Percentiles rank a stretch among this genome's conserved stretches.
phyloP scores from a whole-genome alignment of 2,329 filamentous ascomycete species.

The Colletotrichum scovillei region DNA sequence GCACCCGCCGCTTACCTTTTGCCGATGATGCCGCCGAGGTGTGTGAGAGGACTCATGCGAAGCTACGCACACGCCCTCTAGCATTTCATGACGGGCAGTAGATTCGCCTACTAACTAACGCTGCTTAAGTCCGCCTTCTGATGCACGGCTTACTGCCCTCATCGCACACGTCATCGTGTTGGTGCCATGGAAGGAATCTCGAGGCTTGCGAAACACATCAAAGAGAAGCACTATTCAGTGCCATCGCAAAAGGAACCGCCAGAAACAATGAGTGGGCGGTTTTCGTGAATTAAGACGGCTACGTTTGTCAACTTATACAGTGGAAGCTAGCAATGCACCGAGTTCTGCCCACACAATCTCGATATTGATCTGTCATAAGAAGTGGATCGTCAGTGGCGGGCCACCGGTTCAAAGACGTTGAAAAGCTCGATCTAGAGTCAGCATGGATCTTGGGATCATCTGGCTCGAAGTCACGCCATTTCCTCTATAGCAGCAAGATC shows the following conservation, averaged over 20 bases:
- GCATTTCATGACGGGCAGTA: not conserved
- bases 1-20: constrained; percentile 29
- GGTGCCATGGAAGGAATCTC: not conserved
- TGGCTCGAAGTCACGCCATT: not conserved
- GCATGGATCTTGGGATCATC: not conserved
- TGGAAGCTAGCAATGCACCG: not conserved
- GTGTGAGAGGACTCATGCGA: not conserved
- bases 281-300: not conserved
- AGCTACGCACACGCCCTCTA: not conserved
- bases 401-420: not conserved
- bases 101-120: not conserved
- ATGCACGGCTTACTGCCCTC: not conserved
- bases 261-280: not conserved
- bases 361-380: not conserved
- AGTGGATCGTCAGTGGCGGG: not conserved
- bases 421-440: not conserved
- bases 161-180: not conserved
- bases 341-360: not conserved
- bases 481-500: constrained; percentile 16
- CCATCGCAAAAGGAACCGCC: not conserved
- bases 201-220: not conserved
- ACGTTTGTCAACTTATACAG: not conserved
- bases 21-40: not conserved
- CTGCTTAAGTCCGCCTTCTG: not conserved
- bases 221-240: not conserved